These are phyloP conservation scores for Gossypium mustelinum DNA, from an alignment of 345 rosid species.

Conservation along the genomic window DNA sequence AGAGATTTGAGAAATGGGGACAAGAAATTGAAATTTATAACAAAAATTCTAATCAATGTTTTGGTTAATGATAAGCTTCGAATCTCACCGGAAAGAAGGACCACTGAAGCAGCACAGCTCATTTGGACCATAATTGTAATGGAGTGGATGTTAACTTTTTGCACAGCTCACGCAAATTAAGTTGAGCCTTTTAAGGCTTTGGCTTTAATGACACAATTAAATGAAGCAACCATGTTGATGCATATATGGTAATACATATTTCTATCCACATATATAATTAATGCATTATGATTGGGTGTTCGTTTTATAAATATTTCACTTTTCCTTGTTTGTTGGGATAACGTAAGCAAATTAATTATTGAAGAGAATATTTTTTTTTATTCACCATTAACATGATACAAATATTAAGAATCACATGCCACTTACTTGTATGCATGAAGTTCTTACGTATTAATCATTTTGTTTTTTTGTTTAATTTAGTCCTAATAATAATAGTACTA, in stretches of 20 bases:
- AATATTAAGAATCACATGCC: not conserved
- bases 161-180: constrained; percentile 5
- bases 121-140: not conserved
- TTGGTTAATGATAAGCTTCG: not conserved
- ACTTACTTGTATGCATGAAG: not conserved
- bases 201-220: not conserved
- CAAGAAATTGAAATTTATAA: not conserved
- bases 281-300: not conserved
- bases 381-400: not conserved
- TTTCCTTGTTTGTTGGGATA: not conserved
- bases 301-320: not conserved
- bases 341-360: not conserved
- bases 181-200: not conserved
- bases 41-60: not conserved
- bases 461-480: too few species aligned
- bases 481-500: too few species aligned
- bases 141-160: not conserved
- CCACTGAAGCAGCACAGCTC: not conserved
- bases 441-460: not conserved
- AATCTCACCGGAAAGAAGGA: not conserved
- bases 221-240: not conserved
- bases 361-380: not conserved
- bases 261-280: not conserved
- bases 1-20: not conserved
- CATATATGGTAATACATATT: not conserved